Evolutionary conservation across 805 yeast species (phyloP).

Genomic region (Wickerhamiella spandovensis): DNA sequence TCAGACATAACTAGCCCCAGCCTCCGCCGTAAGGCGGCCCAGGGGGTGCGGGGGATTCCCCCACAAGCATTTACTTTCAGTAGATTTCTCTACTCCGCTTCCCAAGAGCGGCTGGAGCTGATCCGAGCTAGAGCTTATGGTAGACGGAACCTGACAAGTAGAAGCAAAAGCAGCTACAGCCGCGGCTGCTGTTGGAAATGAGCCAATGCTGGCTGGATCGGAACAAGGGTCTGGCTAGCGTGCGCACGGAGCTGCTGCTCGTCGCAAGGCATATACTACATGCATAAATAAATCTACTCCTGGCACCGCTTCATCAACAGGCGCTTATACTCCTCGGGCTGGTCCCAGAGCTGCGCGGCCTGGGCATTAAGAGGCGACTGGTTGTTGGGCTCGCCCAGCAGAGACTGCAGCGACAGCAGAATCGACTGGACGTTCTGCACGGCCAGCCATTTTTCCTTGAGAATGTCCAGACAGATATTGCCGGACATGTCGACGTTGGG

Average conservation of each 20-base stretch:
- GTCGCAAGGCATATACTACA: not conserved
- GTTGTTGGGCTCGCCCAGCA: constrained; percentile 52
- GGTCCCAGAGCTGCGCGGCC: constrained; percentile 45
- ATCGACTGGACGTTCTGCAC: constrained; percentile 49
- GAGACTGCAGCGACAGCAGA: constrained; percentile 42
- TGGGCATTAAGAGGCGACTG: constrained; percentile 40
- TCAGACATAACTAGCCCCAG: too few relatives aligned
- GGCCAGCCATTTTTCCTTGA: constrained; percentile 55
- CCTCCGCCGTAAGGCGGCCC: too few relatives aligned
- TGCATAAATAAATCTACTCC: not conserved
- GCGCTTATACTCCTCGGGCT: constrained; percentile 31
- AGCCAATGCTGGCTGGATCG: too few relatives aligned
- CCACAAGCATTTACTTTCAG: too few relatives aligned
- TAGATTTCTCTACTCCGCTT: too few relatives aligned
- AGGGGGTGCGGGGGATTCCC: too few relatives aligned
- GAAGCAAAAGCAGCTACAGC: too few relatives aligned
- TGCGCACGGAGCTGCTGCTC: not conserved
- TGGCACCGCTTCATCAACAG: constrained; percentile 29
- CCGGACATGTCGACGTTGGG: constrained; percentile 55
- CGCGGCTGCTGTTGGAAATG: too few relatives aligned
- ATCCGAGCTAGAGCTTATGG: too few relatives aligned
- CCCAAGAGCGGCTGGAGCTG: too few relatives aligned
- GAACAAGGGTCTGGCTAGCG: not conserved
- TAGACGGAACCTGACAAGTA: too few relatives aligned
- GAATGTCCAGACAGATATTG: constrained; percentile 49